Base-by-base conservation (phyloP, 2,329 filamentous ascomycete genomes). In the Coccinonectria pachysandricola region DNA sequence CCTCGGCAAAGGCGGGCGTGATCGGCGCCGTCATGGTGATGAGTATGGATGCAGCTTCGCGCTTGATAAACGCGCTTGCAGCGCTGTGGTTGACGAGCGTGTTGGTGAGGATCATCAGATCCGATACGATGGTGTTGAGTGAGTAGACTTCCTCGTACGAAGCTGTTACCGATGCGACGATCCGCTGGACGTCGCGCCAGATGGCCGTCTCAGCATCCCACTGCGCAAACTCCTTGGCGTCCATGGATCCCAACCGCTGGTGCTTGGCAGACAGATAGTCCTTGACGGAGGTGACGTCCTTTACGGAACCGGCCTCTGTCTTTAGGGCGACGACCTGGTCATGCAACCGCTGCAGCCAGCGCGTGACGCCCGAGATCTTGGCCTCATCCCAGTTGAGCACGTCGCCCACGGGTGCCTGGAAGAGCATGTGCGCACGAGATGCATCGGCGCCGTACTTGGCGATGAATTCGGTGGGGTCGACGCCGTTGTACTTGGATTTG, bases 401-500 rank as follows among this genome's bases (percentile, higher is more conserved):
- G 30, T 93, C 85, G 21, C 66, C 75, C 9, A 92, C 80, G 0
- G 86, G 84, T 1, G 86, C 86, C 43, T 87, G 81, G 60, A 94
- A 93, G 6, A 94, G 66, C 49, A 94, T 82, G 49, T 94, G 86
- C 4, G 84, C 84, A 30, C 86, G 67, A 3, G 82, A 86, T 5
- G 82, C 77, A 51, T 94, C 86, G 2, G 85, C 82, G 12, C 86
- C 86, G 42, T 91, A 79, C 39, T 71, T 74, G 6, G 65, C 58
- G 31, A 91, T 83, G 37, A 79, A 81, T 1, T 60, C 63, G 0
- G 71, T 75, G 0, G 86, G 86, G 47, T 93, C 84, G 6, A 93
- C 83, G 14, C 86, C 86, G 47, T 94, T 94, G 58, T 91, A 68
- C 54, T 94, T 94, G 45, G 83, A 92, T 57, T 94, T 94, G 19